A percentile compares a stretch with the other conserved stretches of the same genome.
Conservation (phyloP, 1,284 basidiomycete species). For the Irpex lacteus region DNA sequence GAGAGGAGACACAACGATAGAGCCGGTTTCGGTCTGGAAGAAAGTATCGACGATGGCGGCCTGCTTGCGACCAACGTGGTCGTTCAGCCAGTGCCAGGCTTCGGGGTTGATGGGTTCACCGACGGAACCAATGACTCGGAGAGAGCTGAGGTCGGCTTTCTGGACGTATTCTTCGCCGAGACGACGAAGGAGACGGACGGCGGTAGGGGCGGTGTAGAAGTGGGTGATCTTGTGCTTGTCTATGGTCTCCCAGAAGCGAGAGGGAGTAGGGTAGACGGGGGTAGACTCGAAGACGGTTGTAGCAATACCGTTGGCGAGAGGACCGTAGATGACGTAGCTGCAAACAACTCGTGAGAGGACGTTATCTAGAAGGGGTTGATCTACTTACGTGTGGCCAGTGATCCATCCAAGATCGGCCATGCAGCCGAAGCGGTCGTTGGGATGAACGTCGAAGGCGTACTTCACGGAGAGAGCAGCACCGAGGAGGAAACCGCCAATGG, state of each 20-base stretch:
- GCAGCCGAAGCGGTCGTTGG: slow-evolving; percentile 89
- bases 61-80: slow-evolving; percentile 85
- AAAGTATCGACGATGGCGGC: slow-evolving; percentile 96
- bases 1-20: slow-evolving; percentile 92
- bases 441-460: slow-evolving; percentile 95
- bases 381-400: slow-evolving; percentile 84
- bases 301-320: slow-evolving; percentile 85
- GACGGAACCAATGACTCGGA: slow-evolving; percentile 90
- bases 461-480: slow-evolving; percentile 89
- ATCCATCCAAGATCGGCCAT: slow-evolving; percentile 99
- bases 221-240: slow-evolving; percentile 93
- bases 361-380: slow-evolving; percentile 1
- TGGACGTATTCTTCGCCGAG: slow-evolving; percentile 88
- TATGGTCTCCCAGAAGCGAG: slow-evolving; percentile 96
- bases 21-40: slow-evolving; percentile 98
- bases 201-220: slow-evolving; percentile 91
- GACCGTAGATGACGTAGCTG: slow-evolving; percentile 94
- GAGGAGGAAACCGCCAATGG: slow-evolving; percentile 93
- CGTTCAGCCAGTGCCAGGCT: slow-evolving; percentile 99
- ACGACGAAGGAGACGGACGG: slow-evolving; percentile 88
- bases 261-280: slow-evolving; percentile 93
- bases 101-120: slow-evolving; percentile 99
- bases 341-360: slow-evolving; percentile 33
- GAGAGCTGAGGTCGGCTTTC: slow-evolving; percentile 69
- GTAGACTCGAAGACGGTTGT: slow-evolving; percentile 97